phyloP scores from a whole-genome alignment of 2,329 filamentous ascomycete genomes.

The Apiospora phragmitis region DNA sequence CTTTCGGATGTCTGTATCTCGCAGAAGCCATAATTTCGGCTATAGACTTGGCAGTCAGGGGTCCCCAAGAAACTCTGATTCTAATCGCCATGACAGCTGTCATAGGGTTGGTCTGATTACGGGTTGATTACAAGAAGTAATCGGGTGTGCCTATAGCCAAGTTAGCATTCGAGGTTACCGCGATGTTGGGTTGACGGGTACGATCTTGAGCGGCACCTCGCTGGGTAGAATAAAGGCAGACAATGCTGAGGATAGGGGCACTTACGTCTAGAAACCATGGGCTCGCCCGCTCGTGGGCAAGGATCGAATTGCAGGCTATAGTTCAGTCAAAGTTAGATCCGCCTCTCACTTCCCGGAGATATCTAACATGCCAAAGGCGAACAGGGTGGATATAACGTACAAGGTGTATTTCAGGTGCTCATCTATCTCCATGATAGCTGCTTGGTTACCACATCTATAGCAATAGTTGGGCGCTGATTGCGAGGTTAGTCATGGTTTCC shows the following conservation, averaged over 20 bases:
- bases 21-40: not conserved
- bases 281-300: constrained; percentile 94
- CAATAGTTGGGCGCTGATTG: constrained; percentile 82
- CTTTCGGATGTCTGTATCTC: not conserved
- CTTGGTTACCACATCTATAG: constrained; percentile 98
- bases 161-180: constrained; percentile 17
- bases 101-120: constrained; percentile 3
- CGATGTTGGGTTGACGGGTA: not conserved
- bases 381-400: constrained; percentile 57
- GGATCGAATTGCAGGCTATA: constrained; percentile 96
- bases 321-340: not conserved
- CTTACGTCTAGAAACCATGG: constrained; percentile 93
- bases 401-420: constrained; percentile 99
- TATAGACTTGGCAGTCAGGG: not conserved
- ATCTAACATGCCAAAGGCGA: not conserved
- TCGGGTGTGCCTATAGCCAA: constrained; percentile 75
- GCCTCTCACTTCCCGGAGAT: not conserved
- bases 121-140: constrained; percentile 83
- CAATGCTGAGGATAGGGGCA: constrained; percentile 17
- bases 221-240: not conserved
- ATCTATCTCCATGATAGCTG: constrained; percentile 99
- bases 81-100: not conserved
- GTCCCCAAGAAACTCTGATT: not conserved
- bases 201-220: not conserved
- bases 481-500: not conserved